These are phyloP conservation scores for Pythium myriotylum DNA, from an alignment of 352 stramenopile species.

Conservation along the genomic window DNA sequence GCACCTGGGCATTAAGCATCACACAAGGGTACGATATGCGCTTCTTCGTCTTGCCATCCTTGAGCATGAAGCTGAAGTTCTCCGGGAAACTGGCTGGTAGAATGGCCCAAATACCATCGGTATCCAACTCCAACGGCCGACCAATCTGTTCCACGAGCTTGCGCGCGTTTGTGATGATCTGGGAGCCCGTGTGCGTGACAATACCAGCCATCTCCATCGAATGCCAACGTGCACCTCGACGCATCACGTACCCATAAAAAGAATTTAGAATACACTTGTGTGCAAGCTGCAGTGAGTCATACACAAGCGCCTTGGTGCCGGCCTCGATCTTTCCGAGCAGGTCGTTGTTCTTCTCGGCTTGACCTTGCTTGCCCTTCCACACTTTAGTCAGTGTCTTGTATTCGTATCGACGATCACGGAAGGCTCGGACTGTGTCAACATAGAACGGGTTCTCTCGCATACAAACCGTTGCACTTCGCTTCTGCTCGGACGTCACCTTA, in stretches of 20 bases:
- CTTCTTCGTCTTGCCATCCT: slow-evolving; percentile 70
- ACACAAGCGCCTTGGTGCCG: slow-evolving; percentile 90
- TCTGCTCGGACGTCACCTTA: slow-evolving; percentile 96
- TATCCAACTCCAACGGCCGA: slow-evolving; percentile 98
- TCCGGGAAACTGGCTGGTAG: slow-evolving; percentile 97
- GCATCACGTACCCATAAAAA: slow-evolving; percentile 99
- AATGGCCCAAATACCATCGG: slow-evolving; percentile 99
- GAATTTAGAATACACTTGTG: slow-evolving; percentile 99
- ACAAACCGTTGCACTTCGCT: slow-evolving; percentile 95
- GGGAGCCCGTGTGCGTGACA: slow-evolving; percentile 98
- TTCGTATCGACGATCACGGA: slow-evolving; percentile 99
- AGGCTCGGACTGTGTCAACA: slow-evolving; percentile 98
- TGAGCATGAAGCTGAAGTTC: slow-evolving; percentile 93
- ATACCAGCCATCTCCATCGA: slow-evolving; percentile 99
- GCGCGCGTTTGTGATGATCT: slow-evolving; percentile 97
- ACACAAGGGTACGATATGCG: slow-evolving; percentile 98
- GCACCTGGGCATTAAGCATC: slow-evolving; percentile 99
- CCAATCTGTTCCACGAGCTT: slow-evolving; percentile 95
- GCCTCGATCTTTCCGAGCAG: slow-evolving; percentile 87
- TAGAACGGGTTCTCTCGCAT: slow-evolving; percentile 99
- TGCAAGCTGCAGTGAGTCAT: slow-evolving; percentile 99
- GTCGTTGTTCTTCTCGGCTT: slow-evolving; percentile 82
- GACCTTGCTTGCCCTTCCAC: slow-evolving; percentile 84
- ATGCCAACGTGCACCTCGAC: slow-evolving; percentile 98
- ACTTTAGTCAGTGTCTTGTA: slow-evolving; percentile 99